These are phyloP conservation scores for Scutellaria galericulata DNA, from an alignment of 257 asterid genomes.

Conservation along the genomic window DNA sequence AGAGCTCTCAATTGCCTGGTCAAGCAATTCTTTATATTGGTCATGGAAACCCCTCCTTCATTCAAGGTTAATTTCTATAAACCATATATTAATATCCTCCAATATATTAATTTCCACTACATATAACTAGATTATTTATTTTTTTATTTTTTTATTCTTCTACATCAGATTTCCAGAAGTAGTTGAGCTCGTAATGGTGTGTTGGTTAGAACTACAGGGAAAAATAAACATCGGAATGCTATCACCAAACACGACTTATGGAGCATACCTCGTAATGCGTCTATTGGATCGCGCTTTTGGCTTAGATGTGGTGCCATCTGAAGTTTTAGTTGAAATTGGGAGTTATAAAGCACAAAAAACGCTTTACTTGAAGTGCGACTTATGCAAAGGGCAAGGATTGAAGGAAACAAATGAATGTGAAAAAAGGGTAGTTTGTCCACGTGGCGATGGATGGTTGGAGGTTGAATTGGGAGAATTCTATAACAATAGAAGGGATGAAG, in stretches of 20 bases:
- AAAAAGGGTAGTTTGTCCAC: constrained; percentile 35
- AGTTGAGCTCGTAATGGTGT: constrained; percentile 46
- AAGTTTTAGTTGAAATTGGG: constrained; percentile 54
- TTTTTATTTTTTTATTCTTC: not conserved
- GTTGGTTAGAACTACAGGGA: constrained; percentile 66
- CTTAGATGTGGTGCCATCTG: constrained; percentile 46
- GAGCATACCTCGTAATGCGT: constrained; percentile 61
- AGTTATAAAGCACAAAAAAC: constrained; percentile 31
- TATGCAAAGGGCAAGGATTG: not conserved
- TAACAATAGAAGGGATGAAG: constrained; percentile 42
- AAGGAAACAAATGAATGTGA: not conserved
- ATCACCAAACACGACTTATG: constrained; percentile 63
- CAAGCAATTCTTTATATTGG: constrained; percentile 63
- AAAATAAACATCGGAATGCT: constrained; percentile 48
- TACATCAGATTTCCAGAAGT: constrained; percentile 39
- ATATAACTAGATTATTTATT: too few species aligned
- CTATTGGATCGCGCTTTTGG: constrained; percentile 67
- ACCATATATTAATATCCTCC: not conserved
- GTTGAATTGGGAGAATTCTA: constrained; percentile 74
- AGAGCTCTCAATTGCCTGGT: constrained; percentile 68
- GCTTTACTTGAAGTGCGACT: constrained; percentile 34
- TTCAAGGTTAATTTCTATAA: constrained; percentile 43
- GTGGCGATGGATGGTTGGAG: constrained; percentile 82
- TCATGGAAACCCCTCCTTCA: constrained; percentile 63
- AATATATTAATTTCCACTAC: not conserved